Evolutionary conservation across 805 yeast species (phyloP).

Genomic region (Candida sakaeoensis): DNA sequence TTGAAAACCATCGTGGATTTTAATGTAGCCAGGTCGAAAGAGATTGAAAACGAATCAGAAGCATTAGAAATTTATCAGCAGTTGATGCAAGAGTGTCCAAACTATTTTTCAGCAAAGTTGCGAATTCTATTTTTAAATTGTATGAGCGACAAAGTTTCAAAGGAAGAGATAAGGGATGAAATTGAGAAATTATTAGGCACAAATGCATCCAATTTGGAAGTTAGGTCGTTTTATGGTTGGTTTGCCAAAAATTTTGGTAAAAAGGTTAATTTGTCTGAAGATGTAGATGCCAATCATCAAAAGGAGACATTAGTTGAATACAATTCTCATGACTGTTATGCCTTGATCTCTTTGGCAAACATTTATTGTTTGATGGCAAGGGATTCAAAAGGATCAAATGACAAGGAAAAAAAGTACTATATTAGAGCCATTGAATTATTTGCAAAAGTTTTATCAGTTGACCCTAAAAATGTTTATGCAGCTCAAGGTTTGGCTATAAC

Average conservation of each 20-base stretch:
- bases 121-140: slow-evolving; percentile 64
- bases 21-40: slow-evolving; percentile 76
- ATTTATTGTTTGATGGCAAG: slow-evolving; percentile 79
- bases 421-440: slow-evolving; percentile 88
- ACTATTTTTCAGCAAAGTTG: slow-evolving; percentile 70
- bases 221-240: slow-evolving; percentile 93
- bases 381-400: slow-evolving; percentile 51
- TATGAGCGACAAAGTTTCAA: slow-evolving; percentile 35
- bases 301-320: slow-evolving; percentile 78
- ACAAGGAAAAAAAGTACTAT: slow-evolving; percentile 66
- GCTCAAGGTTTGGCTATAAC: slow-evolving; percentile 97
- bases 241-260: slow-evolving; percentile 60
- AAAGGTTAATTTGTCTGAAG: slow-evolving; percentile 45
- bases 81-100: slow-evolving; percentile 59
- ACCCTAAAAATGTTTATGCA: slow-evolving; percentile 85
- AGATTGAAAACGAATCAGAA: slow-evolving; percentile 39
- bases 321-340: slow-evolving; percentile 86
- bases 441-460: slow-evolving; percentile 82
- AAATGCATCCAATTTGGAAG: slow-evolving; percentile 65
- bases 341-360: slow-evolving; percentile 86
- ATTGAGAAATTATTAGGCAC: slow-evolving; percentile 51
- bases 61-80: slow-evolving; percentile 48
- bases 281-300: slow-evolving; percentile 72
- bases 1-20: slow-evolving; percentile 38
- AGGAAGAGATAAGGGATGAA: slow-evolving; percentile 49